Base-by-base conservation (phyloP, 2,329 filamentous ascomycete genomes). In the Paecilomyces formosus region DNA sequence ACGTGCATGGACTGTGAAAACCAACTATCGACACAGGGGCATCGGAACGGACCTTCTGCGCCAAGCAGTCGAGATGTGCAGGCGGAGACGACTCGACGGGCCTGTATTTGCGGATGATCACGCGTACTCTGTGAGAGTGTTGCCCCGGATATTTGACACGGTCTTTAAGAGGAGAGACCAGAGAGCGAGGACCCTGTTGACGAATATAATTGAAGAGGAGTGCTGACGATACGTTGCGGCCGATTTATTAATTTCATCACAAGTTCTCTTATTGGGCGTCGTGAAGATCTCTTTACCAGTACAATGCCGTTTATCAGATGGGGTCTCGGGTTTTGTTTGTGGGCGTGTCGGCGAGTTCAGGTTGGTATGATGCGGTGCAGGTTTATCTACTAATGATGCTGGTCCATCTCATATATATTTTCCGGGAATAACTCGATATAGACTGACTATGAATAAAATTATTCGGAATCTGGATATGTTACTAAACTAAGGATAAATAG, bases 1-100 rank as follows among this genome's bases (percentile, higher is more conserved):
- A 59, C 83, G 88, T 51, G 90, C 88, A 2, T 96, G 90, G 90
- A 91, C 90, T 2, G 89, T 90, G 2, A 81, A 81, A 67, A 75
- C 86, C 56, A 80, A 81, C 65, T 90, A 89, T 71, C 81, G 91
- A 49, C 79, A 82, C 54, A 85, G 84, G 64, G 90, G 90, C 3
- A 79, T 94, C 28, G 91, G 90, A 9, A 81, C 78, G 53, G 86
- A 86, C 53, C 75, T 96, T 68, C 78, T 96, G 53, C 83, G 87
- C 65, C 88, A 90, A 65, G 89, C 88, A 2, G 86, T 92, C 2
- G 81, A 82, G 55, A 73, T 88, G 58, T 87, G 88, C 58, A 84
- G 83, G 65, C 86, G 87, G 72, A 83, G 82, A 68, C 88, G 88
- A 61, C 88, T 89, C 26, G 84, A 83, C 60, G 86, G 85, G 33